Evolutionary conservation across 169 alveolate species (phyloP).

Genomic region (Plasmodium knowlesi): DNA sequence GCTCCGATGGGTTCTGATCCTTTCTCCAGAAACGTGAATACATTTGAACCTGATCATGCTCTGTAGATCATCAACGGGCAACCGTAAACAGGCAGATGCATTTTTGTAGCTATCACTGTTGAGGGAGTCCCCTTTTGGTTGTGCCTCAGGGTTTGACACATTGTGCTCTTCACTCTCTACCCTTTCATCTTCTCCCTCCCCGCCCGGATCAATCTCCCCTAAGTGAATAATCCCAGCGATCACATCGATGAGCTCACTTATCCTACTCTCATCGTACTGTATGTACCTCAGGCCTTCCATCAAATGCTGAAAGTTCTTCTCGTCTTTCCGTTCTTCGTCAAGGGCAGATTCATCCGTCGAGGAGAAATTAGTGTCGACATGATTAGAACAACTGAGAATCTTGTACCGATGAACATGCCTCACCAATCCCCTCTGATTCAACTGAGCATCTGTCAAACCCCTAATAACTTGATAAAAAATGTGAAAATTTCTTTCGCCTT

Average conservation of each 20-base stretch:
- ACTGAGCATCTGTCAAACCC: constrained; percentile 76
- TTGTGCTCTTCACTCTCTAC: not conserved
- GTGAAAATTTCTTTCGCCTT: constrained; percentile 97
- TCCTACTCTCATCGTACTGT: constrained; percentile 40
- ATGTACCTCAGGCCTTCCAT: constrained; percentile 42
- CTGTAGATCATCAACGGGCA: not conserved
- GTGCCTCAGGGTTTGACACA: not conserved
- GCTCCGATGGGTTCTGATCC: constrained; percentile 29
- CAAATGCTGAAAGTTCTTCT: constrained; percentile 35
- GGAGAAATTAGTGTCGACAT: not conserved
- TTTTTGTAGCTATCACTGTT: not conserved
- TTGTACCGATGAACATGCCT: constrained; percentile 30
- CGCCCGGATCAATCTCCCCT: constrained; percentile 30
- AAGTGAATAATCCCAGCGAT: constrained; percentile 57
- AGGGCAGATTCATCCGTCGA: not conserved
- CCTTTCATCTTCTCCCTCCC: not conserved
- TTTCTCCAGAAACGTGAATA: constrained; percentile 25
- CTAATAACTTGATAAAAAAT: constrained; percentile 91
- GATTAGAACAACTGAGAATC: not conserved
- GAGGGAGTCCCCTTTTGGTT: too few species aligned
- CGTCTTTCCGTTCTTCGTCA: not conserved
- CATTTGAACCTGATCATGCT: constrained; percentile 20
- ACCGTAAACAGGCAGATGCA: constrained; percentile 8
- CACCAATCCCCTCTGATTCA: constrained; percentile 18
- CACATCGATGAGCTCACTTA: constrained; percentile 24